Conservation (phyloP, 306 rosid species). For the Oemleria cerasiformis region DNA sequence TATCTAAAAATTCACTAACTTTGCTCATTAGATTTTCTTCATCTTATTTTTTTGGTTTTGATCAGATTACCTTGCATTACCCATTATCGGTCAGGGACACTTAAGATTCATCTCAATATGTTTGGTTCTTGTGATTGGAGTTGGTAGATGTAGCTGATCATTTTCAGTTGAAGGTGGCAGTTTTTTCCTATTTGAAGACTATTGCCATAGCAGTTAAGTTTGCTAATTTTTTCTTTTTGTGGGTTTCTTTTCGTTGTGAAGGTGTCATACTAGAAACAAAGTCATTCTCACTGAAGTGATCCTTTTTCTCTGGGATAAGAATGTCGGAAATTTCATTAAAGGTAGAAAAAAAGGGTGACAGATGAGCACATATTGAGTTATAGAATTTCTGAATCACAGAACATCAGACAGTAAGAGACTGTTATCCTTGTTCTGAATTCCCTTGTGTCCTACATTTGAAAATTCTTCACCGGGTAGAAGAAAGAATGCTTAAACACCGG, state of each 20-base stretch:
- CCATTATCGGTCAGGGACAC: neutral
- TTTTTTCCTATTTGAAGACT: neutral
- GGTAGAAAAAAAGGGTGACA: neutral
- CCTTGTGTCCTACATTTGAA: neutral
- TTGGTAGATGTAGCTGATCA: neutral
- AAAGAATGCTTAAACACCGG: neutral
- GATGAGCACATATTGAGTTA: neutral
- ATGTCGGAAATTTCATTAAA: neutral
- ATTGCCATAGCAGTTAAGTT: neutral
- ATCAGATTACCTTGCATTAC: neutral
- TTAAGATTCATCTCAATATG: neutral
- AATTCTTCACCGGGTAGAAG: neutral
- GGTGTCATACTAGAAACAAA: neutral
- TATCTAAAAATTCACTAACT: neutral
- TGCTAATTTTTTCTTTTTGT: neutral
- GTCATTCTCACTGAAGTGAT: neutral
- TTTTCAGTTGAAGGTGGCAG: neutral
- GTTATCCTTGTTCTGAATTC: neutral
- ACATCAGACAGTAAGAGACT: neutral
- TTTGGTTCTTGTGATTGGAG: neutral
- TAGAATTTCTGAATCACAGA: too few relatives aligned
- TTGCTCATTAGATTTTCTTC: neutral
- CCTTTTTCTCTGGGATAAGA: neutral
- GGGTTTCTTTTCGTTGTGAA: neutral
- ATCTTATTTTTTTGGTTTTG: neutral